A percentile compares a stretch with the other conserved stretches of the same genome.
phyloP scores from a whole-genome alignment of 1,284 basidiomycete genomes.

The Leccinum pachyderme region DNA sequence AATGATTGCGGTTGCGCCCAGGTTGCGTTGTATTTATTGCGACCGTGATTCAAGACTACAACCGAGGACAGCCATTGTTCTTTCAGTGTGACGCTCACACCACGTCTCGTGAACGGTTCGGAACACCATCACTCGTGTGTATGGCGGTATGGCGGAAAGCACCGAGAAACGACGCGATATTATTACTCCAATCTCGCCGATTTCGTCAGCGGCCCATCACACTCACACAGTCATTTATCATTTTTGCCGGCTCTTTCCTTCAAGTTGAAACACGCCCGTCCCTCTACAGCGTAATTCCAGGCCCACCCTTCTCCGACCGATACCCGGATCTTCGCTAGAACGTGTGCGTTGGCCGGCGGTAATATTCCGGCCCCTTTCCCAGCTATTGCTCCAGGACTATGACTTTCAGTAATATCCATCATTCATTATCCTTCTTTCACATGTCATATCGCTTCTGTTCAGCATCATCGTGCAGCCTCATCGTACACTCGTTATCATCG shows the following conservation, averaged over 20 bases:
- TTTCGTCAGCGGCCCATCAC: not conserved
- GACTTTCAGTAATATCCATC: not conserved
- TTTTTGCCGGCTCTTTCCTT: conserved; percentile 18
- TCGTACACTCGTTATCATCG: conserved; percentile 2
- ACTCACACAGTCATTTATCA: not conserved
- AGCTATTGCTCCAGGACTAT: not conserved
- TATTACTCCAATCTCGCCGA: not conserved
- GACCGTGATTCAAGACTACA: conserved; percentile 2
- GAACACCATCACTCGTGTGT: not conserved
- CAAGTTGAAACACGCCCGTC: conserved; percentile 15
- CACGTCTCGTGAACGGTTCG: not conserved
- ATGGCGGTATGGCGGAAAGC: not conserved
- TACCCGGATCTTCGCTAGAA: not conserved
- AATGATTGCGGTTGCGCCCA: not conserved
- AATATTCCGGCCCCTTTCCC: not conserved
- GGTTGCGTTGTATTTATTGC: conserved; percentile 2
- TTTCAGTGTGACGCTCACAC: not conserved
- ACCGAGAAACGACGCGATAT: not conserved
- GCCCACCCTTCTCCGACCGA: conserved; percentile 2
- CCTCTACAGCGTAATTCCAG: conserved; percentile 7
- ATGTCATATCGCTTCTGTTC: not conserved
- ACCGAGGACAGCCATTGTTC: not conserved
- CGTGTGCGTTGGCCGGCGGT: not conserved
- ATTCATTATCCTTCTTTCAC: not conserved
- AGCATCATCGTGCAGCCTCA: not conserved